phyloP scores from a whole-genome alignment of 345 rosid species.

The Geranium brycei region DNA sequence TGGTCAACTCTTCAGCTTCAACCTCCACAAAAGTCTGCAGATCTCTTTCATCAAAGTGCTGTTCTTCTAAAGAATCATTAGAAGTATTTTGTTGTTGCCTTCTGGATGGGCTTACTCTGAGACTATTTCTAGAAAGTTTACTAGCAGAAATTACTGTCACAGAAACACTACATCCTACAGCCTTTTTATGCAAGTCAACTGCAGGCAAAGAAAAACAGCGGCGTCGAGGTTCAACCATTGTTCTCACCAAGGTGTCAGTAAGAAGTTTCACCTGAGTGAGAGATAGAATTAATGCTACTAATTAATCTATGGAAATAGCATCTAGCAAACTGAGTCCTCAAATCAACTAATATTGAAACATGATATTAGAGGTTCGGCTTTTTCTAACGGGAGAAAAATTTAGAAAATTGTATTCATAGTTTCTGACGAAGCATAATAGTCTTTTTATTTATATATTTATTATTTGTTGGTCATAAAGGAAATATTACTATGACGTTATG shows the following conservation, averaged over 20 bases:
- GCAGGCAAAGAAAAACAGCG: constrained; percentile 68
- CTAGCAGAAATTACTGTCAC: constrained; percentile 68
- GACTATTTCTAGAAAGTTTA: constrained; percentile 40
- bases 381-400: neutral
- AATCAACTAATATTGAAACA: neutral
- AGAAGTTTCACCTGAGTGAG: constrained; percentile 52
- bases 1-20: constrained; percentile 65
- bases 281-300: neutral
- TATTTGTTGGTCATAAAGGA: neutral
- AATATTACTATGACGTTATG: neutral
- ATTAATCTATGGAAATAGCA: neutral
- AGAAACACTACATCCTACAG: constrained; percentile 61
- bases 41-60: constrained; percentile 31
- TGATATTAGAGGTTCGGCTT: neutral
- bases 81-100: constrained; percentile 21
- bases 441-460: too few species aligned
- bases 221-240: constrained; percentile 90
- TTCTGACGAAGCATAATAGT: too few species aligned
- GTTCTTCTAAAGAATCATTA: constrained; percentile 25
- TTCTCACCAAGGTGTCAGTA: constrained; percentile 72
- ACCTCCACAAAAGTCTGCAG: constrained; percentile 83
- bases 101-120: constrained; percentile 54
- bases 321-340: neutral
- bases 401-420: neutral
- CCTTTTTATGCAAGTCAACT: constrained; percentile 67